Conservation (phyloP, 1,284 basidiomycete genomes). For the Puccinia novopanici region DNA sequence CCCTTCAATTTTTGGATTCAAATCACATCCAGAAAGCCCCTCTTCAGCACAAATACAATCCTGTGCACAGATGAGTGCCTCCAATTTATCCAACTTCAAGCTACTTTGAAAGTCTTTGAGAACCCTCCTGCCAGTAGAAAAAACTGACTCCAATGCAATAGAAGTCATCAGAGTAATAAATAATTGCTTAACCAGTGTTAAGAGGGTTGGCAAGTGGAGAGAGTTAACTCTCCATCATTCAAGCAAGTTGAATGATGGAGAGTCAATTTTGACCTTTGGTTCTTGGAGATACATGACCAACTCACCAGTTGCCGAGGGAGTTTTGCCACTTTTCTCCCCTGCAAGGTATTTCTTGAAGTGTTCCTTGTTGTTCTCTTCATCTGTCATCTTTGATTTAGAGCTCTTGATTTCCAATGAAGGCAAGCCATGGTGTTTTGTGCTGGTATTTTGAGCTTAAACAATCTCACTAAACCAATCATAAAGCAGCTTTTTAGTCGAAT, state of each 20-base stretch:
- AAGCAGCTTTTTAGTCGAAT: background rate
- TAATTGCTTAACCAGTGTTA: background rate
- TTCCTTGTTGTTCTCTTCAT: background rate
- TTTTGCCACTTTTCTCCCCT: background rate
- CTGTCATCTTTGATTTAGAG: background rate
- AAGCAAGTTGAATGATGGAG: too few relatives aligned
- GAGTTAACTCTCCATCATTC: too few relatives aligned
- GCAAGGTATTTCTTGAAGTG: background rate
- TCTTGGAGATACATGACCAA: background rate
- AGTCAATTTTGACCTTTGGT: background rate
- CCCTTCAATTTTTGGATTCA: too few relatives aligned
- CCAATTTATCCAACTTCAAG: too few relatives aligned
- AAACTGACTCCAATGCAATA: background rate
- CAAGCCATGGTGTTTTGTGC: background rate
- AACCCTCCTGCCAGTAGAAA: too few relatives aligned
- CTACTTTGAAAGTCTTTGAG: too few relatives aligned
- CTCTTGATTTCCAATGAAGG: background rate
- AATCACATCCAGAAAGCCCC: too few relatives aligned
- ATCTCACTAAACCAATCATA: background rate
- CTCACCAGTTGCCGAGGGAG: background rate
- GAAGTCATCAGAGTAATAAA: background rate
- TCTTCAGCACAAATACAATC: too few relatives aligned
- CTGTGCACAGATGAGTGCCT: too few relatives aligned
- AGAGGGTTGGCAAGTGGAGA: background rate
- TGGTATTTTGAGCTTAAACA: background rate